Conservation (phyloP, 768 basidiomycete species). For the Terana coerulea region DNA sequence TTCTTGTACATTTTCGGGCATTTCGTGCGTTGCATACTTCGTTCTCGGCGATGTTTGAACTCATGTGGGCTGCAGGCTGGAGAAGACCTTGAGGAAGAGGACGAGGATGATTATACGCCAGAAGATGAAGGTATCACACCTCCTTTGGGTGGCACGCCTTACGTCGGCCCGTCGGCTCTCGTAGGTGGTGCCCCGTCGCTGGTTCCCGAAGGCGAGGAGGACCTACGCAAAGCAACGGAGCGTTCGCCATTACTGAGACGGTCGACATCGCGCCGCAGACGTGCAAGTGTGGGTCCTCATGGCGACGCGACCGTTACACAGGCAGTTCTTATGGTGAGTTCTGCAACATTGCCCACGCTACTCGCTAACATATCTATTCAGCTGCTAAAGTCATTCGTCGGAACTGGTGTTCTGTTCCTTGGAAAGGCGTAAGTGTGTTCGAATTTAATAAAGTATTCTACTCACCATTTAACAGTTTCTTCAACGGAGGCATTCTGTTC, state of each 20-base stretch:
- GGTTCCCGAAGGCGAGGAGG: not conserved
- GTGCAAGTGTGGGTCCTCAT: slow-evolving; percentile 56
- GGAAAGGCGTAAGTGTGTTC: slow-evolving; percentile 75
- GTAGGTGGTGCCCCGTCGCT: not conserved
- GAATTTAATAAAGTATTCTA: not conserved
- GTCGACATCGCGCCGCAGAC: slow-evolving; percentile 49
- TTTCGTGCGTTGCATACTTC: slow-evolving; percentile 61
- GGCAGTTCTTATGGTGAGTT: slow-evolving; percentile 85
- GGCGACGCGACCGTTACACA: slow-evolving; percentile 91
- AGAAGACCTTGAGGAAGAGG: slow-evolving; percentile 69
- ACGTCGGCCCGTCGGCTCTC: slow-evolving; percentile 5
- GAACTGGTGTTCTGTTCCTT: slow-evolving; percentile 93
- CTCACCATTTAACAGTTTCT: slow-evolving; percentile 55
- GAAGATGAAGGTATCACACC: slow-evolving; percentile 25
- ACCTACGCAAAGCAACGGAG: slow-evolving; percentile 36
- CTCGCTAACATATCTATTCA: slow-evolving; percentile 25
- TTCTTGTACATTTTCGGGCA: slow-evolving; percentile 95
- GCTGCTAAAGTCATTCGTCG: slow-evolving; percentile 92
- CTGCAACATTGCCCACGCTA: not conserved
- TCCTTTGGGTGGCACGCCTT: slow-evolving; percentile 8
- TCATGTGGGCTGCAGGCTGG: slow-evolving; percentile 63
- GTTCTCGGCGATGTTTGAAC: not conserved
- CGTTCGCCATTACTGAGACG: slow-evolving; percentile 53
- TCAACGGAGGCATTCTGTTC: slow-evolving; percentile 93
- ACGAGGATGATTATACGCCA: slow-evolving; percentile 44